Base-by-base conservation (phyloP, 352 stramenopile genomes). In the Blastocystis sp. region DNA sequence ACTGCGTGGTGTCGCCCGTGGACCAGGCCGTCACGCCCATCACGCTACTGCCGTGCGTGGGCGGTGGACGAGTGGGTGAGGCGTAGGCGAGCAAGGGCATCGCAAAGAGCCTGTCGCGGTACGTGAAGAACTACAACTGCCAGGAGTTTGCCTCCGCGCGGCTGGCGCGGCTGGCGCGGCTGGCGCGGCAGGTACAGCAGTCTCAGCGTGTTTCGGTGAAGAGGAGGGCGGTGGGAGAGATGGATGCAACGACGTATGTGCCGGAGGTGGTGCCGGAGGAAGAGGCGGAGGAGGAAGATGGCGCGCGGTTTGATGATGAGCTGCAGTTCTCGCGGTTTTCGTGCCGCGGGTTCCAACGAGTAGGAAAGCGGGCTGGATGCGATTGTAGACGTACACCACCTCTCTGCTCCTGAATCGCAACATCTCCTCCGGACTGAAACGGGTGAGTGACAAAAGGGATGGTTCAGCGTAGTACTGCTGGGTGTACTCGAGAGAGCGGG, bases 51-150 rank as follows among this genome's bases (percentile, higher is more conserved):
- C 64, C 64, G 7, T 74, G 21, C 45, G 64, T 74, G 21, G 28
- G 14, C 17, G 11, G 34, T 38, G 7, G 28, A 5, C 10, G 17
- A 45, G 45, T 2, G 64, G n/a, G 21, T 65, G 64, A 74, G 10
- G 28, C 34, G 17, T 9, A 74, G 64, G 64, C 45, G 28, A 52
- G 64, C 64, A 74, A 74, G 34, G 64, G 64, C n/a, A 74, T 74
- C 40, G 28, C 40, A 14, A 74, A 74, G 64, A 52, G 10, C 23
- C 64, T 74, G 64, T 17, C 34, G 28, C 0, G 7, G 17, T 74
- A 74, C 53, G 19, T 74, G 40, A 74, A 74, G 34, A 48, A 34
- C 10, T 74, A 52, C 43, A 52, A 52, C 43, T 74, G 48, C 48
- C 5, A 56, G 5, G 48, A 56, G 5, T 56, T 56, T 14, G 5